A percentile compares a stretch with the other conserved stretches of the same genome.
Evolutionary conservation across 495 filamentous ascomycete species (phyloP).

Genomic region (Sordaria brevicollis): DNA sequence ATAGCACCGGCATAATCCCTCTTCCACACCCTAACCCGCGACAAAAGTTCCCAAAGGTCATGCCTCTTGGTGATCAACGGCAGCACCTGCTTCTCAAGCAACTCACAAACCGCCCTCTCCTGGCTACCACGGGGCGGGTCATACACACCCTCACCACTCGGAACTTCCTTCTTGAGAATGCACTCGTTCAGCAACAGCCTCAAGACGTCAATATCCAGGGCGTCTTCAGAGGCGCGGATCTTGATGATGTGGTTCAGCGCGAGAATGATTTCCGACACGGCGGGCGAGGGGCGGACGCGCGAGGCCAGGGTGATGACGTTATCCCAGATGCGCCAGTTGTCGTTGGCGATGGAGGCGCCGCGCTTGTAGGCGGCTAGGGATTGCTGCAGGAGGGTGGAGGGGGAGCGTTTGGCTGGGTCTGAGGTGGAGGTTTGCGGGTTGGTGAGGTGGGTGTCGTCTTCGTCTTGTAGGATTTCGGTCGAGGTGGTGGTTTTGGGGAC

Average conservation of each 20-base stretch:
- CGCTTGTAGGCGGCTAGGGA: constrained; percentile 76
- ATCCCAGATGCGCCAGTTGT: constrained; percentile 87
- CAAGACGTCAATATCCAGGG: constrained; percentile 66
- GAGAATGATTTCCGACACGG: constrained; percentile 61
- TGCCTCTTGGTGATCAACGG: constrained; percentile 76
- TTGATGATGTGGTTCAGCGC: constrained; percentile 66
- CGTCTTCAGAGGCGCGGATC: constrained; percentile 61
- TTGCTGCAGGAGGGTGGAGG: constrained; percentile 54
- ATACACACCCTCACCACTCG: constrained; percentile 17
- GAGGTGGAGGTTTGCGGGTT: neutral
- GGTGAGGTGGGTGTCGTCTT: constrained; percentile 8
- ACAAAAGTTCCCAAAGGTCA: constrained; percentile 64
- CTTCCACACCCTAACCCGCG: constrained; percentile 60
- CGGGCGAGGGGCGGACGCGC: constrained; percentile 56
- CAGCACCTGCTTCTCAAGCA: constrained; percentile 59
- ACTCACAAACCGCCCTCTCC: constrained; percentile 48
- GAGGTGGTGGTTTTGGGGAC: neutral
- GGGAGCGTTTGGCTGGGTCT: constrained; percentile 20
- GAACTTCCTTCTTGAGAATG: constrained; percentile 29
- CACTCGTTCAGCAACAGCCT: constrained; percentile 60
- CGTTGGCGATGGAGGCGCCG: constrained; percentile 68
- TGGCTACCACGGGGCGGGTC: constrained; percentile 35
- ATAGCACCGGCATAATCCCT: constrained; percentile 58
- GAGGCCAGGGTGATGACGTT: constrained; percentile 83
- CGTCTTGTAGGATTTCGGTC: neutral